phyloP scores from a whole-genome alignment of 2,329 filamentous ascomycete species.

The Colletotrichum musicola region DNA sequence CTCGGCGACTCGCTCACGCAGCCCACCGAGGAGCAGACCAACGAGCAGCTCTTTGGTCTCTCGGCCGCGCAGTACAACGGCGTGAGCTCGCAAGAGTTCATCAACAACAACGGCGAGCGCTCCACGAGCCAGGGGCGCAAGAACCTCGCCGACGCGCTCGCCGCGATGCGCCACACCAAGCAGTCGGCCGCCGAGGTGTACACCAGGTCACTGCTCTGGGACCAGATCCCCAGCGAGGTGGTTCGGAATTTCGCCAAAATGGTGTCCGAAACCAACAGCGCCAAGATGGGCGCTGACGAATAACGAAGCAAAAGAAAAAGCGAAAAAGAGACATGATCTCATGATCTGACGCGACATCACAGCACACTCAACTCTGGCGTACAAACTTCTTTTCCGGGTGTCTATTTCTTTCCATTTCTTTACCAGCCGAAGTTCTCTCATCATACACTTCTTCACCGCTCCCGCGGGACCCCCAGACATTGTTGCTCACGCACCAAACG shows the following conservation, averaged over 20 bases:
- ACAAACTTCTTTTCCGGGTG: conserved; percentile 6
- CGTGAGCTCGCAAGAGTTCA: conserved; percentile 81
- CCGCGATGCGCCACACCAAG: conserved; percentile 81
- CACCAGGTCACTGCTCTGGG: conserved; percentile 92
- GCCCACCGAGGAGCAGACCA: conserved; percentile 86
- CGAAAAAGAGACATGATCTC: conserved; percentile 29
- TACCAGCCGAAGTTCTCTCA: conserved; percentile 35
- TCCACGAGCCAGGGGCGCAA: conserved; percentile 74
- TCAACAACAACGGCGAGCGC: conserved; percentile 67
- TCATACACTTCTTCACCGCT: conserved; percentile 48
- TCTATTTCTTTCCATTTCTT: conserved; percentile 32
- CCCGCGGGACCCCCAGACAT: conserved; percentile 52
- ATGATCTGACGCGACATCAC: conserved; percentile 28
- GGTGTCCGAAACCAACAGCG: conserved; percentile 79
- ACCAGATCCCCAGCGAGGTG: conserved; percentile 91
- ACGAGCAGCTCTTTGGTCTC: conserved; percentile 88
- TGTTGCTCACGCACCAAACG: conserved; percentile 64
- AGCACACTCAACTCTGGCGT: conserved; percentile 38
- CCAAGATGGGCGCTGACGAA: conserved; percentile 53
- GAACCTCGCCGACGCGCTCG: conserved; percentile 84
- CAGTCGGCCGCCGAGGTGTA: conserved; percentile 88
- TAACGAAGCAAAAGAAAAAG: conserved; percentile 49
- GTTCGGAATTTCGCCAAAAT: conserved; percentile 93
- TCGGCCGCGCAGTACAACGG: conserved; percentile 90
- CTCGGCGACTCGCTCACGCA: conserved; percentile 77